Evolutionary conservation across 106 monocot species (phyloP).

Genomic region (Allium sativum): DNA sequence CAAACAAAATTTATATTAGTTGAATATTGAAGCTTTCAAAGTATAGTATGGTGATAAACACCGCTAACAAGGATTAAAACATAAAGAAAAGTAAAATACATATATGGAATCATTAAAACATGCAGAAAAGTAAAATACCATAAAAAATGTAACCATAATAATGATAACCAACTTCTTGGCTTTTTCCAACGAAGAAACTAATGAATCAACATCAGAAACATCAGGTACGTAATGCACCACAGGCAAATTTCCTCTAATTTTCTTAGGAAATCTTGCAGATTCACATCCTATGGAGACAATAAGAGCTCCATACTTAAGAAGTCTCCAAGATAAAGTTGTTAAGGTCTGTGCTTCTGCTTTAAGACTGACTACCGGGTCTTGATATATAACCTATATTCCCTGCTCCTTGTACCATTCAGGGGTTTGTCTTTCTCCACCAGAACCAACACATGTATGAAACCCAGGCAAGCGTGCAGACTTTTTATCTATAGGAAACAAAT

Average conservation of each 20-base stretch:
- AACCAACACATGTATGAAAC: constrained; percentile 81
- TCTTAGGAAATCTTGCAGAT: constrained; percentile 56
- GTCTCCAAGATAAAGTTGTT: constrained; percentile 51
- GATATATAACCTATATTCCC: constrained; percentile 74
- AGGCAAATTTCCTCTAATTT: constrained; percentile 55
- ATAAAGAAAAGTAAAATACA: neutral
- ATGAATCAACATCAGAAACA: constrained; percentile 72
- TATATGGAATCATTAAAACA: constrained; percentile 39
- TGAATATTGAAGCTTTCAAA: constrained; percentile 35
- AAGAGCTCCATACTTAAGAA: constrained; percentile 73
- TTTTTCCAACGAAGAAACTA: constrained; percentile 79
- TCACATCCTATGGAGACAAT: constrained; percentile 67
- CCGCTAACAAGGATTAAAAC: neutral
- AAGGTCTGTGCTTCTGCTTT: constrained; percentile 42
- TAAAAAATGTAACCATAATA: no score
- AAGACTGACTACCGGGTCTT: constrained; percentile 66
- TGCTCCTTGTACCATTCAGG: constrained; percentile 68
- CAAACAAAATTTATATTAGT: constrained; percentile 18
- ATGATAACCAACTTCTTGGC: no score
- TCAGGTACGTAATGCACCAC: constrained; percentile 87
- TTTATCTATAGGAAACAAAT: constrained; percentile 73
- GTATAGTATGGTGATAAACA: neutral
- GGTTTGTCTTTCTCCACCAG: constrained; percentile 69
- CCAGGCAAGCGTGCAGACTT: constrained; percentile 81
- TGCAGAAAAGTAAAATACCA: no score